Conservation (phyloP, 116 monocot species). For the Iris pallida region DNA sequence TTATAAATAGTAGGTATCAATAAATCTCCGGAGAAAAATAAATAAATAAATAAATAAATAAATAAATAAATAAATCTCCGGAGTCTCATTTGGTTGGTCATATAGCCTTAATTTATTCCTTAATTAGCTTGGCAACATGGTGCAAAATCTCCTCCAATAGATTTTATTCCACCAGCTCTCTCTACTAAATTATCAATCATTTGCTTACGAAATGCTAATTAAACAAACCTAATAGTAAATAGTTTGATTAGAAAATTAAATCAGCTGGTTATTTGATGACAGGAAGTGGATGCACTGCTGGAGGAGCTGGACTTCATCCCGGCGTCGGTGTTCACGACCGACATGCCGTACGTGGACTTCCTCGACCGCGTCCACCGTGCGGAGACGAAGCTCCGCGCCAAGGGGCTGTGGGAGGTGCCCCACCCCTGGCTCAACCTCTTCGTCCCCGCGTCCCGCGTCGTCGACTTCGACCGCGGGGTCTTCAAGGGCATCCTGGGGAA, state of each 20-base stretch:
- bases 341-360: constrained; percentile 69
- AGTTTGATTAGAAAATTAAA: neutral
- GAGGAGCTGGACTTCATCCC: constrained; percentile 53
- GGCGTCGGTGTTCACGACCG: constrained; percentile 56
- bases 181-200: constrained; percentile 2
- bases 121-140: constrained; percentile 39
- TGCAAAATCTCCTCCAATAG: constrained; percentile 27
- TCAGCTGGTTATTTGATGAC: neutral
- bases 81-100: no score
- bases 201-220: neutral
- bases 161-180: constrained; percentile 40
- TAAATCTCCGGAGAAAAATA: no score
- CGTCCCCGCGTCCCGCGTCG: constrained; percentile 58
- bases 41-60: no score
- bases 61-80: no score
- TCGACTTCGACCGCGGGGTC: constrained; percentile 61
- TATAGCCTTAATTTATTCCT: no score
- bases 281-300: constrained; percentile 64
- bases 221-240: neutral
- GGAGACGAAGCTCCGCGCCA: constrained; percentile 59
- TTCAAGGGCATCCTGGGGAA: constrained; percentile 58
- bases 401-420: constrained; percentile 82
- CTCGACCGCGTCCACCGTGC: constrained; percentile 73
- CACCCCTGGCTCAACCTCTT: constrained; percentile 94
- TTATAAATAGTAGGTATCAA: no score